A percentile compares a stretch with the other conserved stretches of the same genome.
Evolutionary conservation across 306 rosid species (phyloP).

Genomic region (Albizia julibrissin): DNA sequence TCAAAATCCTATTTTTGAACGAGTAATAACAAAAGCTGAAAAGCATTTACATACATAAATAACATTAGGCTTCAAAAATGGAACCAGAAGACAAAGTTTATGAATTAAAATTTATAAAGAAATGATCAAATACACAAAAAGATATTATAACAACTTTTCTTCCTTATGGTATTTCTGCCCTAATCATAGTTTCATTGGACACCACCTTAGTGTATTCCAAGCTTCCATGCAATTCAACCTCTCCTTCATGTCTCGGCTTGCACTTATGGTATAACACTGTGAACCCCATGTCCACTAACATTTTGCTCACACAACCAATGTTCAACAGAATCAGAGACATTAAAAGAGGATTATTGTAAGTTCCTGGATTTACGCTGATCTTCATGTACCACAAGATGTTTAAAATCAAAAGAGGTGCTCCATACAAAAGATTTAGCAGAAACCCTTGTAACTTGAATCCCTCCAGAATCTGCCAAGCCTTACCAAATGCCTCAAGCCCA

Average conservation of each 20-base stretch:
- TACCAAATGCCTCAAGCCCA: slow-evolving; percentile 38
- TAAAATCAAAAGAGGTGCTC: not conserved
- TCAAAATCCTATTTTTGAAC: too few relatives aligned
- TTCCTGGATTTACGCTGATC: not conserved
- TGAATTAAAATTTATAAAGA: not conserved
- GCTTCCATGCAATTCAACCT: slow-evolving; percentile 28
- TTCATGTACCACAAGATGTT: not conserved
- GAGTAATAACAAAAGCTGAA: too few relatives aligned
- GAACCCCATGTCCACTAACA: slow-evolving; percentile 20
- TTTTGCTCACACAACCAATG: slow-evolving; percentile 2
- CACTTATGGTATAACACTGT: slow-evolving; percentile 40
- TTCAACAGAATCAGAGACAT: not conserved
- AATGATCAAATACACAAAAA: not conserved
- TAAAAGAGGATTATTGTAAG: not conserved
- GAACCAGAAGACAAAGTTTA: not conserved
- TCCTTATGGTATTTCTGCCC: not conserved
- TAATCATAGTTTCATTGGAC: not conserved
- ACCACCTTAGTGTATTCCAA: slow-evolving; percentile 8
- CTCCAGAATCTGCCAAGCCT: slow-evolving; percentile 27
- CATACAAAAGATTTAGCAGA: slow-evolving; percentile 29
- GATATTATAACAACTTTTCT: not conserved
- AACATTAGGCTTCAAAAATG: not conserved
- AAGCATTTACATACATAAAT: too few relatives aligned
- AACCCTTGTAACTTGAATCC: slow-evolving; percentile 33
- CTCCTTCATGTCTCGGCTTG: slow-evolving; percentile 37